Percentiles rank a stretch among this genome's conserved stretches.
phyloP scores from a whole-genome alignment of 1,284 basidiomycete genomes.

The Leccinum insigne region DNA sequence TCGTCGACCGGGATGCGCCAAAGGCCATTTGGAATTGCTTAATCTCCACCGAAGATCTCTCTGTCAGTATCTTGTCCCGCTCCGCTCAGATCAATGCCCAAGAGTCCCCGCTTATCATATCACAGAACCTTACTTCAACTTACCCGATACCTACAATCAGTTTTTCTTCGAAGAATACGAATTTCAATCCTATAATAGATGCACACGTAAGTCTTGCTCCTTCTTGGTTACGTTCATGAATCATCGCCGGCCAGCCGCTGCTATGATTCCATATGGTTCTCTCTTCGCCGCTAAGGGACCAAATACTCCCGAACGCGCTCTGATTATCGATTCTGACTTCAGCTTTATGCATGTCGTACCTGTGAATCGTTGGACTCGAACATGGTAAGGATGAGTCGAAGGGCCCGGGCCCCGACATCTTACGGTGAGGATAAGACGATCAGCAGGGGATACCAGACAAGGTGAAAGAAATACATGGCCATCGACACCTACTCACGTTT shows the following conservation, averaged over 20 bases:
- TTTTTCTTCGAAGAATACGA: constrained; percentile 97
- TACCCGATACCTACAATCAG: constrained; percentile 90
- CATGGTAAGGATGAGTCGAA: no score
- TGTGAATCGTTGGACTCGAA: constrained; percentile 36
- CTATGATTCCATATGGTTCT: constrained; percentile 69
- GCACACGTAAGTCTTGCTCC: constrained; percentile 63
- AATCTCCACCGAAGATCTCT: constrained; percentile 69
- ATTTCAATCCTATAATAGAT: constrained; percentile 80
- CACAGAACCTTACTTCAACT: constrained; percentile 93
- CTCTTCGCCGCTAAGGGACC: constrained; percentile 52
- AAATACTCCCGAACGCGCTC: constrained; percentile 70
- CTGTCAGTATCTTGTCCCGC: constrained; percentile 47
- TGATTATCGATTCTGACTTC: constrained; percentile 91
- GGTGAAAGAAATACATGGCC: constrained; percentile 40
- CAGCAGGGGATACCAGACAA: constrained; percentile 19
- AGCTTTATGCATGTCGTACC: constrained; percentile 93
- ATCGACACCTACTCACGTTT: constrained; percentile 41
- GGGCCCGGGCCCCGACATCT: no score
- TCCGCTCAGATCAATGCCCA: constrained; percentile 64
- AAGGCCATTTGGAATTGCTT: constrained; percentile 90
- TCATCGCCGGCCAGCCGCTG: constrained; percentile 58
- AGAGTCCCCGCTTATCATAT: constrained; percentile 71
- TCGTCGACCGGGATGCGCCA: constrained; percentile 92
- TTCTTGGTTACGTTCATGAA: constrained; percentile 21
- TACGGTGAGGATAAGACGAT: not conserved